These are phyloP conservation scores for Isochrysis galbana DNA, from an alignment of 78 protist species.

Conservation along the genomic window DNA sequence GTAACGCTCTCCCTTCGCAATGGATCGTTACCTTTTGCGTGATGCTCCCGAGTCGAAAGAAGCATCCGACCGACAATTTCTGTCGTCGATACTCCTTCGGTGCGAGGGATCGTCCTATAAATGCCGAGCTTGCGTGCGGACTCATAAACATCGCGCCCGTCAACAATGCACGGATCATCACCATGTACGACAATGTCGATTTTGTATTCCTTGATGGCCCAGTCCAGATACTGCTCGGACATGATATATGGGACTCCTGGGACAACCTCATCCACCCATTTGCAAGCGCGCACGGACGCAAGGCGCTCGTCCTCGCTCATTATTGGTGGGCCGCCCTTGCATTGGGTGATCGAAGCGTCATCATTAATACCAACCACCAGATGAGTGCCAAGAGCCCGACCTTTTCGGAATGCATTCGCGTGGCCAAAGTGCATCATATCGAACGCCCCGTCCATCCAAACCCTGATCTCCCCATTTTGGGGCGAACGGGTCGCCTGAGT, in stretches of 20 bases:
- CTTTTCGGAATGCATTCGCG: neutral
- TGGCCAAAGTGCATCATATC: slow-evolving; percentile 80
- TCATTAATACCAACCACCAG: slow-evolving; percentile 43
- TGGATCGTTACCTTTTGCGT: no score
- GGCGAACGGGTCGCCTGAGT: no score
- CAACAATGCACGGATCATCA: slow-evolving; percentile 56
- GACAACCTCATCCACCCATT: slow-evolving; percentile 54
- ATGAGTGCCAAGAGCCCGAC: slow-evolving; percentile 14
- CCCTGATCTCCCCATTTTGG: slow-evolving; percentile 16
- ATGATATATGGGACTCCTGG: slow-evolving; percentile 46
- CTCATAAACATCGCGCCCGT: slow-evolving; percentile 84
- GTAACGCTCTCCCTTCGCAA: no score
- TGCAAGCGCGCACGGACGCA: slow-evolving; percentile 13
- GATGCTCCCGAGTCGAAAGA: slow-evolving; percentile 80
- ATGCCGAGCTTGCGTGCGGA: neutral
- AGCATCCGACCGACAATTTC: slow-evolving; percentile 94
- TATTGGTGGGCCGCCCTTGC: slow-evolving; percentile 55
- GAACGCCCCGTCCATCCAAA: slow-evolving; percentile 84
- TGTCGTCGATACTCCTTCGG: slow-evolving; percentile 90
- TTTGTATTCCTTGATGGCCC: slow-evolving; percentile 27
- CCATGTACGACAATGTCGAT: slow-evolving; percentile 74
- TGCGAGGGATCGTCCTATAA: slow-evolving; percentile 61
- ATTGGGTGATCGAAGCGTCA: slow-evolving; percentile 14
- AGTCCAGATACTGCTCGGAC: neutral
- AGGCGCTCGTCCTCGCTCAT: slow-evolving; percentile 48